phyloP scores from a whole-genome alignment of 768 basidiomycete species.

The Tremella yokohamensis region DNA sequence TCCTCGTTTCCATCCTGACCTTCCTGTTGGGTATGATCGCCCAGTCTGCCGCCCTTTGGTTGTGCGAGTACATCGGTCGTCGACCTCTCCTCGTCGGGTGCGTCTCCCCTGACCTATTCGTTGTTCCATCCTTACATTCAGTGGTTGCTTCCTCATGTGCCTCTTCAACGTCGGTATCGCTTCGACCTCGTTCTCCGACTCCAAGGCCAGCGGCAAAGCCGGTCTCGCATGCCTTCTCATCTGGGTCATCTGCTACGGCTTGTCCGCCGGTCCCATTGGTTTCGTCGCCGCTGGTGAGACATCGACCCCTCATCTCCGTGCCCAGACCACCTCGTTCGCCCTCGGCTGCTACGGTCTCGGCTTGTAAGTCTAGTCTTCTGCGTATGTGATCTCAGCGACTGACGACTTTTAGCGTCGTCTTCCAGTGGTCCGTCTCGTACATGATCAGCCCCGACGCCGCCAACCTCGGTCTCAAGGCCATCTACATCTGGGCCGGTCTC shows the following conservation, averaged over 20 bases:
- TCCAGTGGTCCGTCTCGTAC: constrained; percentile 26
- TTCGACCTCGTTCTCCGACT: constrained; percentile 10
- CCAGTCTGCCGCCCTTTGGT: constrained; percentile 4
- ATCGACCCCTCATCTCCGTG: constrained; percentile 21
- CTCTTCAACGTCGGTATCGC: constrained; percentile 22
- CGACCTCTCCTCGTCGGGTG: constrained; percentile 22
- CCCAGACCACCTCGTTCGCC: constrained; percentile 25
- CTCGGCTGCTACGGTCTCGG: constrained; percentile 24
- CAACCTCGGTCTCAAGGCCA: constrained; percentile 29
- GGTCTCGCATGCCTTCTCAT: constrained; percentile 15
- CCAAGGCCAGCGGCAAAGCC: constrained; percentile 13
- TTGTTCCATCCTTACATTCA: too few species aligned
- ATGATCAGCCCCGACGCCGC: constrained; percentile 29
- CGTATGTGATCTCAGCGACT: too few species aligned
- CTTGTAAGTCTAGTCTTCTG: constrained; percentile 16
- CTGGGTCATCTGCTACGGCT: constrained; percentile 26
- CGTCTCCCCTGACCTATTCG: too few species aligned
- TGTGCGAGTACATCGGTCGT: constrained; percentile 26
- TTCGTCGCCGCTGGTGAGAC: constrained; percentile 25
- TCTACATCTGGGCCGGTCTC: constrained; percentile 27
- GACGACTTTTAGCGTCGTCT: constrained; percentile 8
- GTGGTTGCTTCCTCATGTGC: constrained; percentile 23
- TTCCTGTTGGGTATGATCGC: constrained; percentile 19
- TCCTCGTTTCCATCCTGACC: constrained; percentile 23
- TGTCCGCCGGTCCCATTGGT: constrained; percentile 26